These are phyloP conservation scores for Phytopythium chamaehyphon DNA, from an alignment of 352 stramenopile species.

Conservation along the genomic window DNA sequence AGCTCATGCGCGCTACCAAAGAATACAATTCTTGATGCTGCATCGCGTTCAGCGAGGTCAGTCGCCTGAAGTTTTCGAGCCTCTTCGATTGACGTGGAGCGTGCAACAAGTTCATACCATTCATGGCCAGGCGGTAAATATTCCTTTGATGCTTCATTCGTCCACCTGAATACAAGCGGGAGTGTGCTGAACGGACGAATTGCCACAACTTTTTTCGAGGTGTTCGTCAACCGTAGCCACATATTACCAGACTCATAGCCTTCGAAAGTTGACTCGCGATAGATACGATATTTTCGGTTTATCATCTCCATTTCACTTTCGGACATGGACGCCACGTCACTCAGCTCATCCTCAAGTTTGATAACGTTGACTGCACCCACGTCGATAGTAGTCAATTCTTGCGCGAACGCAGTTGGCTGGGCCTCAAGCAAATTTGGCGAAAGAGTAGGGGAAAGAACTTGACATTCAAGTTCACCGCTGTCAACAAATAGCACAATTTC, in stretches of 20 bases:
- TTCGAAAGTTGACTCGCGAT: conserved; percentile 28
- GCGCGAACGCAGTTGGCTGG: background rate
- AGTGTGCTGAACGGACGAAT: conserved; percentile 72
- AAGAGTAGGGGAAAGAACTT: conserved; percentile 15
- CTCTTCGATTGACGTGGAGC: conserved; percentile 23
- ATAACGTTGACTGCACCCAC: conserved; percentile 72
- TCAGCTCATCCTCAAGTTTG: conserved; percentile 61
- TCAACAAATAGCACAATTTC: conserved; percentile 84
- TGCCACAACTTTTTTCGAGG: conserved; percentile 39
- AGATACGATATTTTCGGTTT: conserved; percentile 63
- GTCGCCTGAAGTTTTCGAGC: conserved; percentile 16
- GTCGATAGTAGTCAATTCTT: conserved; percentile 23
- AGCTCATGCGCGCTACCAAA: conserved; percentile 47
- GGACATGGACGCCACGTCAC: conserved; percentile 16
- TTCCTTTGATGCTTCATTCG: background rate
- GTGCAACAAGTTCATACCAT: conserved; percentile 17
- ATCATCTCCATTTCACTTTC: conserved; percentile 28
- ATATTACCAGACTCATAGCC: conserved; percentile 4
- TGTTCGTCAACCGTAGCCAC: conserved; percentile 46
- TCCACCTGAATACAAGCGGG: conserved; percentile 62
- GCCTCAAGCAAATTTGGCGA: background rate
- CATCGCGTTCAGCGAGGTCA: conserved; percentile 1
- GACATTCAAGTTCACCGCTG: conserved; percentile 50
- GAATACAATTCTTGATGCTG: conserved; percentile 25
- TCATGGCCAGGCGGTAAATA: background rate